These are phyloP conservation scores for Lunasporangiospora selenospora DNA, from an alignment of 192 early-diverging fungal genomes.

Conservation along the genomic window DNA sequence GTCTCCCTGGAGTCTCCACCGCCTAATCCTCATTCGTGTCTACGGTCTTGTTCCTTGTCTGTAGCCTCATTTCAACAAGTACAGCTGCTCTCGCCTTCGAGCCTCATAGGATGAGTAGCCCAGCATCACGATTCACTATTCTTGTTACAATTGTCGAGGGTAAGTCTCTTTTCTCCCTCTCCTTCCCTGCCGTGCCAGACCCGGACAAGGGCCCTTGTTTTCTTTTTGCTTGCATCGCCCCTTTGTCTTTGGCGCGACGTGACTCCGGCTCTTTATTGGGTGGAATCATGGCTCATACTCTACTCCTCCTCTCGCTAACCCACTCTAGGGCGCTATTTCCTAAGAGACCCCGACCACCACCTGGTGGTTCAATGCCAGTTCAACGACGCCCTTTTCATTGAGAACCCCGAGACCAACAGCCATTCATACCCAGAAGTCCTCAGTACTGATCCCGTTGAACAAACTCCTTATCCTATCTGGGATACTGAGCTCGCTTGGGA, in stretches of 20 bases:
- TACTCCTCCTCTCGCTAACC: not conserved
- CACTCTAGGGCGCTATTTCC: constrained; percentile 47
- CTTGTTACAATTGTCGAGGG: constrained; percentile 32
- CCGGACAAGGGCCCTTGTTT: too few relatives aligned
- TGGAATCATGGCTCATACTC: not conserved
- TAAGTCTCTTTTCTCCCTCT: not conserved
- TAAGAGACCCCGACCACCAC: constrained; percentile 46
- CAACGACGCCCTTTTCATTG: constrained; percentile 51
- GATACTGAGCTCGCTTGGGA: constrained; percentile 57
- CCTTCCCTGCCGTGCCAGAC: not conserved
- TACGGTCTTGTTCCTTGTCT: too few relatives aligned
- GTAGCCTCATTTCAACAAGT: too few relatives aligned
- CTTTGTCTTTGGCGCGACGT: too few relatives aligned
- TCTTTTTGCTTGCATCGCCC: too few relatives aligned
- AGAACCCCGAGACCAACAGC: constrained; percentile 50
- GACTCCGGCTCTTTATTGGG: not conserved
- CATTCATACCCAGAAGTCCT: constrained; percentile 49
- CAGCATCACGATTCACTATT: constrained; percentile 22
- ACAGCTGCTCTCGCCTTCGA: too few relatives aligned
- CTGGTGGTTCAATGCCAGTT: constrained; percentile 52
- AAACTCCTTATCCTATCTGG: constrained; percentile 52
- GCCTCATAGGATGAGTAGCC: not conserved
- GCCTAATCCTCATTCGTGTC: too few relatives aligned
- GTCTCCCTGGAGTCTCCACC: too few relatives aligned
- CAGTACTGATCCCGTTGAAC: constrained; percentile 51